These are phyloP conservation scores for Cordyceps farinosa DNA, from an alignment of 2,329 filamentous ascomycete genomes.

Conservation along the genomic window DNA sequence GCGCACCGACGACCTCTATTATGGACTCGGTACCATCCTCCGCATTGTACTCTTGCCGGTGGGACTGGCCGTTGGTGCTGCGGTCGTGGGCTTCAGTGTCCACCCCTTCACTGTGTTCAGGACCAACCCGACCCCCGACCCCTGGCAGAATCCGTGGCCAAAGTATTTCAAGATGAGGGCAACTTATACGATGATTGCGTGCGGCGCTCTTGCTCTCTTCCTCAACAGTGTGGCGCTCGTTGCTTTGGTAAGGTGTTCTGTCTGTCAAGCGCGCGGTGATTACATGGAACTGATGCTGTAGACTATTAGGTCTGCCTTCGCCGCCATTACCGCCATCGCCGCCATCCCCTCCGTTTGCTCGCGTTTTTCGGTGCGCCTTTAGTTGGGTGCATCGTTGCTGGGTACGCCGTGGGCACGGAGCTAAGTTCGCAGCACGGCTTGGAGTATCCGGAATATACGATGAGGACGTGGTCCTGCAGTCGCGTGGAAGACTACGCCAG, in stretches of 20 bases:
- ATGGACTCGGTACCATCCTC: conserved; percentile 40
- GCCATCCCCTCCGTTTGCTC: too few species aligned
- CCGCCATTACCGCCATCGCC: too few species aligned
- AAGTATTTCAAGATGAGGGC: conserved; percentile 53
- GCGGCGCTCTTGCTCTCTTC: conserved; percentile 47
- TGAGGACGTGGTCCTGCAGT: too few species aligned
- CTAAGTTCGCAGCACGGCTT: too few species aligned
- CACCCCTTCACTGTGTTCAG: conserved; percentile 55
- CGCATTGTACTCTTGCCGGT: conserved; percentile 48
- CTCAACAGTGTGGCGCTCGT: conserved; percentile 47
- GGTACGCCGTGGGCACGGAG: too few species aligned
- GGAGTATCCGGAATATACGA: too few species aligned
- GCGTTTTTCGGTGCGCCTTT: too few species aligned
- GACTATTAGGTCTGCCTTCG: too few species aligned
- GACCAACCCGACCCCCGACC: conserved; percentile 47
- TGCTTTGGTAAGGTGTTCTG: conserved; percentile 42
- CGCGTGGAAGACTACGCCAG: too few species aligned
- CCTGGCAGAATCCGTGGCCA: conserved; percentile 56
- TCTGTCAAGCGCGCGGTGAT: not conserved
- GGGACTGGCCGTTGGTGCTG: conserved; percentile 48
- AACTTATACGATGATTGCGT: conserved; percentile 47
- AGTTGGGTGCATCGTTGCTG: too few species aligned
- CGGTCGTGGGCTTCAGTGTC: conserved; percentile 51
- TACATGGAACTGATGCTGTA: too few species aligned
- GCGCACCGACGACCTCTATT: too few species aligned